Base-by-base conservation (phyloP, 352 stramenopile genomes). In the Phytophthora sp. region DNA sequence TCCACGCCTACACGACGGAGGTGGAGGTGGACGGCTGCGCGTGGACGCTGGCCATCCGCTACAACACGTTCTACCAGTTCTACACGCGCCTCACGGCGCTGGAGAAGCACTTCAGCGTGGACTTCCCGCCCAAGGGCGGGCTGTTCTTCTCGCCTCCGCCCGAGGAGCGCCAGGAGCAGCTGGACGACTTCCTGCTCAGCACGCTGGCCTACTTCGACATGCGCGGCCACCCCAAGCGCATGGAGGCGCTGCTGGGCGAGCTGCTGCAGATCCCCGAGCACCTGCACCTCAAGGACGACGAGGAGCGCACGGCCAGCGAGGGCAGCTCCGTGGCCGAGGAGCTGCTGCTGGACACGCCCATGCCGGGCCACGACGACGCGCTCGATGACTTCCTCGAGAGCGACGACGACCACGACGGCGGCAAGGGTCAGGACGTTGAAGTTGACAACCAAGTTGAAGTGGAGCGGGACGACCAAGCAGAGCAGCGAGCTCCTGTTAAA, bases 81-180 rank as follows among this genome's bases (percentile, higher is more conserved):
- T 90, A 92, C 70, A 52, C 31, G 51, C 70, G 75, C 9, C 67
- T 92, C 42, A 41, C 72, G 9, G 69, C 66, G 5, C 30, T 82
- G 8, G 82, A 89, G 45, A 71, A 69, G 35, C 52, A 74, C 48
- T 90, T 91, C 42, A 62, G 54, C 2, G 87, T 86, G 43, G 57
- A 79, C 3, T 91, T 92, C 55, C 84, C 84, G 0, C 75, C 77
- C 53, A 91, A 91, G 46, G 76, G 81, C 30, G 54, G 65, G 18
- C 55, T 89, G 24, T 91, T 89, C 72, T 89, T 75, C 62, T 83
- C 76, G 24, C 78, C 82, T 15, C 31, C 67, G 27, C 84, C 84
- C 3, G 65, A 78, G 39, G 69, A 89, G 52, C 79, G 84, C 8
- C 71, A 88, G 57, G 65, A 70, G 26, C 76, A 88, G 48, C 69